Base-by-base conservation (phyloP, 1,284 basidiomycete genomes). In the Cronartium quercuum region DNA sequence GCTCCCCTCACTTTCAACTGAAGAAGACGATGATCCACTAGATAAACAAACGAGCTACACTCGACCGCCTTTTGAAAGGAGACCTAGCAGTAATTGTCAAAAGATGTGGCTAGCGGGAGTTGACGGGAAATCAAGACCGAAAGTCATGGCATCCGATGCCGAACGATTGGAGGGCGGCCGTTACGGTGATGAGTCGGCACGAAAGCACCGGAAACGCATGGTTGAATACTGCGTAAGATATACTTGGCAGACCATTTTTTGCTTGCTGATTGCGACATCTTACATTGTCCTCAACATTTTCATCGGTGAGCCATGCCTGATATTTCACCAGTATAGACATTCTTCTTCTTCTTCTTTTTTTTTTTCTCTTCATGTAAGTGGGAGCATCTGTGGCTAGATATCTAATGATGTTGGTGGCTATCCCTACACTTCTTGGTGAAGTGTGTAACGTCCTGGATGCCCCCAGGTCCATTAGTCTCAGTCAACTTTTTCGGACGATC, bases 231-330 rank as follows among this genome's bases (percentile, higher is more conserved):
- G 69, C 51, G 69, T 73, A 1, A 41, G 69, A 3, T 73, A 64
- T 57, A 61, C 69, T 13, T 73, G 69, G 69, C 69, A 73, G 35
- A 61, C 51, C 13, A 63, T 73, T 34, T 65, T 73, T 63, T 73
- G 69, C 35, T 65, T 63, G 29, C 51, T 73, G 44, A 65, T 73
- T 38, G 69, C 69, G 47, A 65, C 69, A 18, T 73, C 69, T 40
- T 73, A 73, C 40, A 73, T 73, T 42, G 62, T 73, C n/a, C 51
- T 73, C 15, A 73, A 73, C 42, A 73, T 73, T 24, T 64, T 73
- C 61, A 55, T 73, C 6, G 69, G 69, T 73, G 57, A 58, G 62
- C 40, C 13, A 5, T 24, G 35, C 42, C 13, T 57, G 10, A 41
- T 21, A 44, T 34, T 64, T 4, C 5, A 38, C 24, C 37, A 29